Base-by-base conservation (phyloP, 352 stramenopile species). In the Blastocystis sp. region DNA sequence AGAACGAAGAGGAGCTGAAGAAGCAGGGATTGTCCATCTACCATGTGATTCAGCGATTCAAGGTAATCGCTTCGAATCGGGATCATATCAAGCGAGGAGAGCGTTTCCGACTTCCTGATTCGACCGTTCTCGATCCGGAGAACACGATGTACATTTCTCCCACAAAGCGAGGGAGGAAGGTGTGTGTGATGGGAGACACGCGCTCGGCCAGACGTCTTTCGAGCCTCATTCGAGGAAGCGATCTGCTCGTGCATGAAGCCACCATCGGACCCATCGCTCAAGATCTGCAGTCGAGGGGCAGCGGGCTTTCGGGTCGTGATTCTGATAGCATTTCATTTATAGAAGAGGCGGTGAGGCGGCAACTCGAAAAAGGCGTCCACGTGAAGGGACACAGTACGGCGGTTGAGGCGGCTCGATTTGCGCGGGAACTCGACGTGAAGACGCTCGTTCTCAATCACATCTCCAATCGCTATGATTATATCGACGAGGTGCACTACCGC, bases 391-490 rank as follows among this genome's bases (percentile, higher is more conserved):
- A 78, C 8, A 78, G 67, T 4, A 78, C 67, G n/a, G 67, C 67
- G 6, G 3, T 78, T 16, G 67, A 78, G n/a, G 67, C 67, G 8
- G 67, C 42, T 38, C 34, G 14, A 18, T 78, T 78, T 61, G 67
- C 42, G n/a, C n/a, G 46, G 8, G 42, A 78, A 21, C 6, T 78
- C 14, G 24, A 59, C 24, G 67, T 51, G 40, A 78, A 78, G 51
- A 27, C 24, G 8, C 34, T 78, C 3, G 44, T 78, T 16, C 48
- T 78, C 36, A 78, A 78, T 36, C 67, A 78, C 38, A 78, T 78
- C 32, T 78, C 67, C 0, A 78, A 78, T 61, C 67, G 67, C n/a
- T 78, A 78, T 36, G 67, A 78, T 46, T 78, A 36, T 38, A n/a
- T 78, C 11, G 67, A 78, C 38, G 48, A 78, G 4, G 11, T 14